Evolutionary conservation across 2,329 filamentous ascomycete species (phyloP).

Genomic region (Ceratocystiopsis sp.): DNA sequence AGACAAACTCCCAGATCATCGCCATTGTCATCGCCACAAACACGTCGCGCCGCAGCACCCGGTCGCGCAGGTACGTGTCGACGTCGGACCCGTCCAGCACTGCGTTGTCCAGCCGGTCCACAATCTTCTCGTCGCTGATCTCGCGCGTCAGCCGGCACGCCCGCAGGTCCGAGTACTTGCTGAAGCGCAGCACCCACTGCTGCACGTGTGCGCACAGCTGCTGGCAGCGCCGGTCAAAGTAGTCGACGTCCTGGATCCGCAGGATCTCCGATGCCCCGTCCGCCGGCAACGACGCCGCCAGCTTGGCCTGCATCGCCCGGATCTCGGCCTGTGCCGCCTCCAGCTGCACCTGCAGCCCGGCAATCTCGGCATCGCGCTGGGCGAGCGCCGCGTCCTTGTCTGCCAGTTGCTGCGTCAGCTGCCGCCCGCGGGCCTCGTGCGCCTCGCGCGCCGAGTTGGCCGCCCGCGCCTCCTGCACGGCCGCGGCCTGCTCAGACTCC

Average conservation of each 20-base stretch:
- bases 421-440: slow-evolving; percentile 41
- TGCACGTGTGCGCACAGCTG: slow-evolving; percentile 91
- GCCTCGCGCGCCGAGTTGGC: slow-evolving; percentile 49
- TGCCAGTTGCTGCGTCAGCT: slow-evolving; percentile 5
- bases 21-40: slow-evolving; percentile 99
- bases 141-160: slow-evolving; percentile 70
- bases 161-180: slow-evolving; percentile 88
- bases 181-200: slow-evolving; percentile 95
- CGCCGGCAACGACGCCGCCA: slow-evolving; percentile 38
- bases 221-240: slow-evolving; percentile 88
- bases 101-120: slow-evolving; percentile 85
- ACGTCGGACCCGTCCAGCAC: slow-evolving; percentile 90
- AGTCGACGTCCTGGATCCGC: slow-evolving; percentile 70
- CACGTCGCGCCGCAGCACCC: slow-evolving; percentile 74
- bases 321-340: slow-evolving; percentile 51
- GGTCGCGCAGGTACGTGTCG: slow-evolving; percentile 71
- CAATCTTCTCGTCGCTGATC: slow-evolving; percentile 80
- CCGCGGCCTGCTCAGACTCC: slow-evolving; percentile 47
- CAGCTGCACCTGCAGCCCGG: slow-evolving; percentile 59
- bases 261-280: slow-evolving; percentile 49
- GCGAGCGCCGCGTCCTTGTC: slow-evolving; percentile 30
- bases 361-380: slow-evolving; percentile 73
- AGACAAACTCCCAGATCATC: slow-evolving; percentile 98
- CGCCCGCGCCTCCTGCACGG: slow-evolving; percentile 50
- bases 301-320: slow-evolving; percentile 37